Evolutionary conservation across 2,329 filamentous ascomycete genomes (phyloP), one percentile per base, ranked within the genome.

Genomic region (Cladosporium phlei): DNA sequence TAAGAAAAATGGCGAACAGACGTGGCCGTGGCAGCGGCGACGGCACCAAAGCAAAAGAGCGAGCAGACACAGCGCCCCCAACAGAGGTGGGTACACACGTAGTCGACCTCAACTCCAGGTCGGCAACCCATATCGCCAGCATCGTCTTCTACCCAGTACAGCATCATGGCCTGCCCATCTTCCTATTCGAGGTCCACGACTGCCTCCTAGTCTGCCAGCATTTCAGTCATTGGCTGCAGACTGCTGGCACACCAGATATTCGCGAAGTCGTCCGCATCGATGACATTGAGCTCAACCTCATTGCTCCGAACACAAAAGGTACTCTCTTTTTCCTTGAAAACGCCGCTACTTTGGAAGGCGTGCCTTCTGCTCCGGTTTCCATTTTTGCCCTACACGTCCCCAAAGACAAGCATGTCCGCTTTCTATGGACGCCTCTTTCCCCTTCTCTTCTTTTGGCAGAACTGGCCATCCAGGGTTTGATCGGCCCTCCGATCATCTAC

Each of bases 381-480:
- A 48, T 61, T 12, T 17, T 58, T 20, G 54, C 54, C 5, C 39
- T 59, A 8, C 12, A 57, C 5, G 47, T 49, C 27, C 51, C 52
- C 3, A n/a, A 39, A 11, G 55, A 56, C 34, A 35, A 22, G 11
- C 37, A 50, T 6, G 43, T 58, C 8, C 52, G 56, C n/a, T 59
- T 43, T 40, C 60, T 54, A 48, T 60, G 59, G 46, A 50, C 46
- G 9, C 19, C 43, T 27, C 19, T 48, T 3, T 44, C 49, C 4
- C 33, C 47, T 21, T 20, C 10, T 5, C 10, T 24, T 6, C 27
- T 57, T 6, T 42, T 58, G 9, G 27, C 27, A 4, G 22, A 34
- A 2, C 53, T 58, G 5, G 20, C 30, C 28, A 30, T 30, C 2
- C 16, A 20, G 3, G 29, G 32, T 4, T 34, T 43, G 1, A 30